Base-by-base conservation (phyloP, 768 basidiomycete genomes). In the Phlebiopsis flavidoalba region DNA sequence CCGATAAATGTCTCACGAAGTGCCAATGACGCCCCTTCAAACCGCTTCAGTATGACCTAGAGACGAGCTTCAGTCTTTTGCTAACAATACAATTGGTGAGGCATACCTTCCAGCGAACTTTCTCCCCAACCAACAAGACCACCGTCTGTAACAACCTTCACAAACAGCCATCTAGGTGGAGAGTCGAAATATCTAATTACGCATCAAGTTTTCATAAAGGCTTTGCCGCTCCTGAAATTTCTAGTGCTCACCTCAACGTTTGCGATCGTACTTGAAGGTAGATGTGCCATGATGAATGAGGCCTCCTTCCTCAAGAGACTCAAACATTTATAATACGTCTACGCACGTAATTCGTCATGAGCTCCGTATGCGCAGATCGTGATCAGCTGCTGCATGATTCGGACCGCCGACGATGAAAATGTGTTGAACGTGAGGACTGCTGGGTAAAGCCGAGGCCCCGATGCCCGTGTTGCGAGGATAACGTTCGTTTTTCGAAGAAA, bases 91-190 rank as follows among this genome's bases (percentile, higher is more conserved):
- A 10, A 11, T 52, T 7, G 7, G 35, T 26, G 33, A 47, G 11
- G 37, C 51, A 7, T 48, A 63, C 62, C 82, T 70, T 89, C 89
- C 1, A 91, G 79, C 0, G 87, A 89, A 26, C 78, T 84, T 70
- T 89, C 88, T 11, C 88, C 88, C 87, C 89, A 90, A 35, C 88
- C 88, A 31, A 89, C 79, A 24, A 84, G 70, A 0, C 84, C 86
- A 47, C 83, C 79, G 5, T 77, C 75, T 0, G 86, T 88, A 64
- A 84, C 83, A n/a, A 89, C 79, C 8, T 86, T 80, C 26, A 89
- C 84, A 65, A 90, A 88, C 4, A 91, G 75, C 88, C 88, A 89
- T 37, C 86, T 78, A 0, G 87, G 87, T 15, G 84, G 83, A n/a
- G n/a, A 89, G 76, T 61, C 85, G 84, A 72, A 91, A 89, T 11